Evolutionary conservation across 169 alveolate species (phyloP), one percentile per base, ranked within the genome.

Genomic region (Theileria sp.): DNA sequence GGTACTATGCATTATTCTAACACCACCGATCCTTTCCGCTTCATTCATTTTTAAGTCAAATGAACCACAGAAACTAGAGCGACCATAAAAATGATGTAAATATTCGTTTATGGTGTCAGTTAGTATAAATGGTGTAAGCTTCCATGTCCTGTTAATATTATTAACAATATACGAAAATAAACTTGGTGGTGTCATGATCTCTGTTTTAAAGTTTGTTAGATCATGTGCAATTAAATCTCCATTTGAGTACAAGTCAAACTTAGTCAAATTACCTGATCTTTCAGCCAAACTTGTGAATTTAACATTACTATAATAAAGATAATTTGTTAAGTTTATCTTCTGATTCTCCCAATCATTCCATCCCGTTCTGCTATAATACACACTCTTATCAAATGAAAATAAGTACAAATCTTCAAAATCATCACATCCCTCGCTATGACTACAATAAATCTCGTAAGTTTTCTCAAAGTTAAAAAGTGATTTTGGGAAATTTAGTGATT

Each of bases 1-100:
- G 44, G 78, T 44, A 36, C 80, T 69, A 30, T 82, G 86, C 67
- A 58, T 19, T 21, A 30, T 64, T 17, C 50, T 64, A 38, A 64
- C 72, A 15, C 38, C 38, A 15, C 50, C 3, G 19, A 50, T 30
- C 25, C 49, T 38, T 30, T n/a, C 50, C 25, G 3, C 4, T 13
- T 21, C 23, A 28, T 15, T 26, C 50, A 17, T 64, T 30, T 23
- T 21, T 44, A 15, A 44, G 54, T 44, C 17, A 13, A 44, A 44
- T 44, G 15, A 44, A 44, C 54, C 17, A 44, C 1, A 4, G 54
- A 15, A 44, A 44, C 54, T 13, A 0, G 54, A 44, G 12, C 54
- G 12, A 10, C 2, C 4, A 44, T 44, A 10, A 23, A n/a, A n/a
- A 44, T 38, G 44, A 15, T 69, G 50, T 36, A 69, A 38, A 30